Evolutionary conservation across 805 yeast genomes (phyloP), one percentile per base, ranked within the genome.

Genomic region (Torulaspora quercuum): DNA sequence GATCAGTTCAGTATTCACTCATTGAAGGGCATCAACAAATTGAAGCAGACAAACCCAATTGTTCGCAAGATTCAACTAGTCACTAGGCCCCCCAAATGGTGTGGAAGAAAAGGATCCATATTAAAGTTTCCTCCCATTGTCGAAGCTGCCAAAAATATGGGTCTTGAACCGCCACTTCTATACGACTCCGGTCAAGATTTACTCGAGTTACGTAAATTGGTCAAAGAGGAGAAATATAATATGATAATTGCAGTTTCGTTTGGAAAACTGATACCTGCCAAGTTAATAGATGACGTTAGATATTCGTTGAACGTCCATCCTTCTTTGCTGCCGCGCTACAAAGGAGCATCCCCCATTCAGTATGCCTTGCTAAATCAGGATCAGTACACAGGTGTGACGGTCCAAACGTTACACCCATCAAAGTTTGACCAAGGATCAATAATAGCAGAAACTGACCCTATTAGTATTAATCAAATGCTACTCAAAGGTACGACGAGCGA

Each of bases 291-390:
- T 0, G 33, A 57, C 0, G 62, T 79, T 13, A 57, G 59, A 8
- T 76, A 59, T 52, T 94, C 97, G 0, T 55, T 92, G 17, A 92
- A 92, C 54, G 87, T 92, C 1, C 98, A 92, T 57, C 98, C 98
- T 0, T 87, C 96, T 0, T 57, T 88, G 5, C 68, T 92, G 6
- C 98, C 98, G 0, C 65, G 63, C 29, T 76, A 84, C 49, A 74
- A 87, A 2, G 98, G 98, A 1, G 80, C 97, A 0, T 82, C 96
- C 1, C 98, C 98, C 0, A 63, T 92, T 3, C 97, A 90, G 44
- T 70, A 76, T 42, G 79, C 96, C 0, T 59, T 92, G 8, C 57
- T 89, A 50, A 75, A 82, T 41, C 69, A 69, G 25, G 88, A 82
- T 46, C 22, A 44, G 0, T 41, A 31, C 11, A 82, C 97, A 0